Base-by-base conservation (phyloP, 257 asterid genomes). In the Gynochthodes officinalis region DNA sequence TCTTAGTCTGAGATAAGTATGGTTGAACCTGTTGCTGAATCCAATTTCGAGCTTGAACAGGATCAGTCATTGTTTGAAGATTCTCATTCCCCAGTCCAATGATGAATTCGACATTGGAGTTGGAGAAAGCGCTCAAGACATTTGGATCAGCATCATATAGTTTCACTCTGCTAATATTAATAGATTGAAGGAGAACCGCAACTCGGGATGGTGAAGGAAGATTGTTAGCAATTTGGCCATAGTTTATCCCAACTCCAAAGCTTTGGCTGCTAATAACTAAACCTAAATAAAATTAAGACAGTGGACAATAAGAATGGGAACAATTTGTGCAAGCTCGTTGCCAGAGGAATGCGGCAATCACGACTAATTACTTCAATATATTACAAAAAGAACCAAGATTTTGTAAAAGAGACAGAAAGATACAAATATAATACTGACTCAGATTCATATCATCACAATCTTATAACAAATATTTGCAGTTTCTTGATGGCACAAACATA, bases 171-270 rank as follows among this genome's bases (percentile, higher is more conserved):
- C 75, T 87, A 5, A 89, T 72, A 77, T 85, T 86, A 76, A 93
- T 83, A 50, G 96, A 91, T 55, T 40, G 28, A 35, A 93, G 90
- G 67, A 91, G 96, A 52, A 2, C 23, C 2, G 86, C 85, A 2
- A 93, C 98, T 0, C 85, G 88, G n/a, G 95, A 66, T 4, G 96
- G 92, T 9, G 93, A 1, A 14, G 97, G 98, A 37, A 94, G 88
- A 74, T 94, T 87, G 83, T 89, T 83, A 15, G 96, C 96, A 35
- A 94, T 87, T 76, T 90, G 97, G 61, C 98, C 98, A 74, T 93
- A 93, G 82, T 93, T 93, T 54, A 93, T 91, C 39, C 98, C 98
- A 37, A 89, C 70, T 77, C 92, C 94, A 0, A 70, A 25, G 75
- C 90, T 69, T 37, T 69, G 73, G 21, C 40, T 69, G 16, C 73